Base-by-base conservation (phyloP, 495 filamentous ascomycete genomes). In the Sporormia fimetaria region DNA sequence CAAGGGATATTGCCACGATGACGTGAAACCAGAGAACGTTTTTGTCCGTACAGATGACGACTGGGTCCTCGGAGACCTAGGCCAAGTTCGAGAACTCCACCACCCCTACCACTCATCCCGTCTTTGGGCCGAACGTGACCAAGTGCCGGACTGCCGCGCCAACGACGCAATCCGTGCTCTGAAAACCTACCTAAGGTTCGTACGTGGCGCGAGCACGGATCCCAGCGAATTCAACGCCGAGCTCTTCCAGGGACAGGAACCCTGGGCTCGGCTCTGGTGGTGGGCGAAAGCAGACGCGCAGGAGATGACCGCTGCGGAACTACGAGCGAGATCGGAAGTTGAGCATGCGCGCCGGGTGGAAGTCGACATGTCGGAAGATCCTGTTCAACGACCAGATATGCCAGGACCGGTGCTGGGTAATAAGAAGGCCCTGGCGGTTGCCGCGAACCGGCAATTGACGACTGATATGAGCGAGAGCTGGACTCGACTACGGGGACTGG, bases 1-100 rank as follows among this genome's bases (percentile, higher is more conserved):
- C 9, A 9, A 11, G 2, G 44, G 44, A 18, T 44, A 34, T n/a
- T 54, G 49, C 35, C 57, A 60, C 31, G 54, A 57, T 36, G 57
- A 57, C 28, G 36, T 60, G 24, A 59, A 60, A 36, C 37, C 29
- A 17, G 45, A 48, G 34, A 58, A 58, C 33, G 42, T 60, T 21
- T 52, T 59, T 30, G 26, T 46, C n/a, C 17, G 28, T 6, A 15
- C 24, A 11, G 26, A 24, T 8, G 40, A 27, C 21, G 31, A 45
- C 17, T 59, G 49, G 47, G 21, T 59, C 8, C 24, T 59, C 16
- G 46, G 48, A 8, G 57, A 60, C 28, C 40, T 57, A 15, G 53
- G 57, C 8, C 59, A 55, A 22, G 53, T 51, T 17, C 49, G 53
- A 15, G 31, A 60, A 8, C 14, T 40, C 17, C 14, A 21, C 9